Base-by-base conservation (phyloP, 306 rosid species). In the Citrullus amarus region DNA sequence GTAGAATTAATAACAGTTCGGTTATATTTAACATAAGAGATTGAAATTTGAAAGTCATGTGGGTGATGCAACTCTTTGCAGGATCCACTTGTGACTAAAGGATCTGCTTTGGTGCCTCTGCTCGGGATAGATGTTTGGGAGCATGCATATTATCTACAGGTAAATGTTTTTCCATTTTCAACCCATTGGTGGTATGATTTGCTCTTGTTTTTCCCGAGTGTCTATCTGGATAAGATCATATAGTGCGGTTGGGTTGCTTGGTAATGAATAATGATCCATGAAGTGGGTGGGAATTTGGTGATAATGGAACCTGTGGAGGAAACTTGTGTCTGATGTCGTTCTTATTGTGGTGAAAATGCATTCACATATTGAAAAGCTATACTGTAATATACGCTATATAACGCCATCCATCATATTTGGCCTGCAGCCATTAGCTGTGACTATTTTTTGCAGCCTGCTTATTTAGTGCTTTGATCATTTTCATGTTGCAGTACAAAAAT, bases 71-170 rank as follows among this genome's bases (percentile, higher is more conserved):
- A 32, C 50, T 53, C 14, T 69, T 84, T 63, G 76, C 92, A 96
- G 99, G 99, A 96, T 76, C 99, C 99, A 6, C 85, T 96, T 75
- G 97, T 92, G 30, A 96, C 96, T 56, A 96, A 91, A 81, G 99
- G 93, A 77, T 61, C 96, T 79, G 80, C 32, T 80, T 83, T 96
- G 79, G 93, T 96, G 85, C 99, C 99, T 55, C 83, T 96, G 90
- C 89, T 96, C 77, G 99, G 99, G 15, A 84, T 96, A 58, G 99
- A 96, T 85, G 99, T 96, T 73, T 96, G 99, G 99, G 99, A 96
- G 88, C 99, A 96, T 58, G 98, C 99, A 3, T 96, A 96, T 85
- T 96, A 96, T 86, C 82, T 96, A 38, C 99, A 96, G 99, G 99
- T 96, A 88, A 74, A 16, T 53, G 62, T 53, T 48, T 25, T 74